These are phyloP conservation scores for Colletotrichum sublineola DNA, from an alignment of 2,329 filamentous ascomycete genomes.

Conservation along the genomic window DNA sequence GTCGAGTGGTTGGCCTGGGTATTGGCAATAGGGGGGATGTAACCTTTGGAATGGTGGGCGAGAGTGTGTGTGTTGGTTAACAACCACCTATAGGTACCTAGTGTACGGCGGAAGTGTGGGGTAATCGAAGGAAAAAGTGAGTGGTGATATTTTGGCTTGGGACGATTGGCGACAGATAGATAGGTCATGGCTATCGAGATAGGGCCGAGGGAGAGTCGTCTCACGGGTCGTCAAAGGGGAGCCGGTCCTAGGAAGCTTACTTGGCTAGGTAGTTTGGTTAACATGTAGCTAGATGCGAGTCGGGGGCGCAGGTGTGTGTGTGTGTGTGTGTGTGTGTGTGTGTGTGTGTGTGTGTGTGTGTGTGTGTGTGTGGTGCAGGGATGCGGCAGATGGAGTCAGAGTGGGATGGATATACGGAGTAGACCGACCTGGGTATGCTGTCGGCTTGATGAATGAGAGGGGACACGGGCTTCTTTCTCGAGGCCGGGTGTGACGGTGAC, in stretches of 20 bases:
- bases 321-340: too few species aligned
- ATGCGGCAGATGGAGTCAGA: background rate
- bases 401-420: background rate
- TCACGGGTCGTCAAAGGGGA: background rate
- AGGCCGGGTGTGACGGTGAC: too few species aligned
- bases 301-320: too few species aligned
- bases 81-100: too few species aligned
- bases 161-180: background rate
- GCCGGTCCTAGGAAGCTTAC: too few species aligned
- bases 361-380: background rate
- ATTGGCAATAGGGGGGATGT: slow-evolving; percentile 3
- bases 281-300: background rate
- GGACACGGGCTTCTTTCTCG: too few species aligned
- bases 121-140: background rate
- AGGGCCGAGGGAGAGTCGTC: background rate
- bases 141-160: background rate
- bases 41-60: slow-evolving; percentile 1
- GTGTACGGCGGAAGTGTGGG: background rate
- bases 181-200: slow-evolving; percentile 2
- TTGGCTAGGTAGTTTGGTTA: too few species aligned
- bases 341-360: too few species aligned
- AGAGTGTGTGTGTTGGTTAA: background rate
- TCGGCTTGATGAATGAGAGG: too few species aligned
- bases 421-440: too few species aligned
- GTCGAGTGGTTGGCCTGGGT: background rate